Percentiles rank a stretch among this genome's conserved stretches.
Conservation (phyloP, 345 rosid genomes). For the Excoecaria agallocha region DNA sequence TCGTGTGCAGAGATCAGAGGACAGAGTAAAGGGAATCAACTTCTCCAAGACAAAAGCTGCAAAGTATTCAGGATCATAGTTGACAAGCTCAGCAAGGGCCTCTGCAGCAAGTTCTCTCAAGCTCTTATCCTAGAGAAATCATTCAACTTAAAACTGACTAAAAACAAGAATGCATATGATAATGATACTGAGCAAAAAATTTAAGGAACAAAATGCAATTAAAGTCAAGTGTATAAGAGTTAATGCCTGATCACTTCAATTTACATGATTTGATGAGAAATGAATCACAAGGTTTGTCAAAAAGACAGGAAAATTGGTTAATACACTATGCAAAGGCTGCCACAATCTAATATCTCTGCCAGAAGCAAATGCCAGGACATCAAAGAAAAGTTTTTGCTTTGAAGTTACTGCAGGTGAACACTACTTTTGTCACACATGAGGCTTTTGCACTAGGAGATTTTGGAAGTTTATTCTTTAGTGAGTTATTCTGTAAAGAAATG, state of each 20-base stretch:
- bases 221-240: not conserved
- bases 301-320: too few relatives aligned
- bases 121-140: conserved; percentile 64
- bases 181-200: not conserved
- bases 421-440: not conserved
- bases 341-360: not conserved
- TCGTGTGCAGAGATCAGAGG: conserved; percentile 83
- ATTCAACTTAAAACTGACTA: not conserved
- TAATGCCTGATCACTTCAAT: not conserved
- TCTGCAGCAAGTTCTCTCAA: conserved; percentile 88
- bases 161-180: not conserved
- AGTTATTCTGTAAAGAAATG: not conserved
- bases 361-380: not conserved
- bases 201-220: not conserved
- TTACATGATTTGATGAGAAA: not conserved
- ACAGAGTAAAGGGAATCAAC: conserved; percentile 75
- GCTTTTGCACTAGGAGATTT: not conserved
- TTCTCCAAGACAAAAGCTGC: conserved; percentile 62
- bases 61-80: conserved; percentile 69
- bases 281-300: not conserved
- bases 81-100: conserved; percentile 88
- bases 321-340: too few relatives aligned
- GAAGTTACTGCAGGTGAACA: not conserved
- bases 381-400: not conserved
- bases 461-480: not conserved